Evolutionary conservation across 192 early-diverging fungal species (phyloP).

Genomic region (Entomortierella chlamydospora): DNA sequence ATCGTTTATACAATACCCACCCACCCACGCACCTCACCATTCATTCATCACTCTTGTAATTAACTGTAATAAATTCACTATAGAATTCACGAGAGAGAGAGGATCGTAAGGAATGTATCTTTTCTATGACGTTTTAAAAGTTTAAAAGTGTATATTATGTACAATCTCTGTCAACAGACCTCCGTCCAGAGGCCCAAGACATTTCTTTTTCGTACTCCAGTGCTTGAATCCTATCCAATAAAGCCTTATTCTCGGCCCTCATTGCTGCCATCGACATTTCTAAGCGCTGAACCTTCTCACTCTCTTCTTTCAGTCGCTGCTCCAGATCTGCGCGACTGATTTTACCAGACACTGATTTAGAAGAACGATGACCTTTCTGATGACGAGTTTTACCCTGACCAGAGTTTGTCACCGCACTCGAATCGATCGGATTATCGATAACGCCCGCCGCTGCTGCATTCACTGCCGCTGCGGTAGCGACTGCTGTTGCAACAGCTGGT

Average conservation of each 20-base stretch:
- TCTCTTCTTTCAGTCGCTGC: slow-evolving; percentile 14
- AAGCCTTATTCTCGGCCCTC: slow-evolving; percentile 41
- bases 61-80: too few relatives aligned
- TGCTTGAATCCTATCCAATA: slow-evolving; percentile 43
- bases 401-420: not conserved
- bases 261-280: slow-evolving; percentile 44
- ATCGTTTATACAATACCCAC: too few relatives aligned
- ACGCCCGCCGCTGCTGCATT: not conserved
- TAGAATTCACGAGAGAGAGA: too few relatives aligned
- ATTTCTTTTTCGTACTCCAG: slow-evolving; percentile 41
- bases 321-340: slow-evolving; percentile 13
- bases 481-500: not conserved
- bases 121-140: too few relatives aligned
- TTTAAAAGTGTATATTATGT: too few relatives aligned
- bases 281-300: slow-evolving; percentile 27
- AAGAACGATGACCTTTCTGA: slow-evolving; percentile 10
- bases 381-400: not conserved
- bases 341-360: slow-evolving; percentile 16
- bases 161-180: too few relatives aligned
- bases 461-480: not conserved
- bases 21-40: not conserved
- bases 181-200: not conserved
- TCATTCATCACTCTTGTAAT: not conserved
- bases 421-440: not conserved
- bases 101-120: too few relatives aligned